Percentiles rank a stretch among this genome's conserved stretches.
Conservation (phyloP, 1,139 yeast genomes). For the Groenewaldozyma sp. region DNA sequence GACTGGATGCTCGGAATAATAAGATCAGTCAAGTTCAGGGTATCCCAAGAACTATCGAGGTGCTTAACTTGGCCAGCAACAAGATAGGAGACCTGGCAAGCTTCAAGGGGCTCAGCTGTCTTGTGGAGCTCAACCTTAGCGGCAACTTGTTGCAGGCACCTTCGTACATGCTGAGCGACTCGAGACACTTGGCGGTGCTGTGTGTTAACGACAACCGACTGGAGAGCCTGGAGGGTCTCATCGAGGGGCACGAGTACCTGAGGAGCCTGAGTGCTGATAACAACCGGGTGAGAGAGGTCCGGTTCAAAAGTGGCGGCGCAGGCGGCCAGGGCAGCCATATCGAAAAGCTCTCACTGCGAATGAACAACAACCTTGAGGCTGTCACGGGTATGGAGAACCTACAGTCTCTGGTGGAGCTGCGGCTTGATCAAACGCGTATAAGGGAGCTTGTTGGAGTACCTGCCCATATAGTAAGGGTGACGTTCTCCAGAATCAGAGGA, state of each 20-base stretch:
- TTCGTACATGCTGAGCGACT: conserved; percentile 16
- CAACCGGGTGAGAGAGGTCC: not conserved
- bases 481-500: too few relatives aligned
- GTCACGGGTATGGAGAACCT: conserved; percentile 7
- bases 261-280: not conserved
- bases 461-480: not conserved
- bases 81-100: conserved; percentile 26
- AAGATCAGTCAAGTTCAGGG: conserved; percentile 30
- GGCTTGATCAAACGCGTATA: conserved; percentile 11
- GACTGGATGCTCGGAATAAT: conserved; percentile 28
- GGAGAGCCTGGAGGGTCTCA: conserved; percentile 18
- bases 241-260: not conserved
- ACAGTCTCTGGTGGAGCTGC: conserved; percentile 12
- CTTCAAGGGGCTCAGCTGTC: conserved; percentile 23
- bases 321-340: conserved; percentile 1
- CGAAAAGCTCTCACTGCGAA: conserved; percentile 13
- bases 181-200: conserved; percentile 22
- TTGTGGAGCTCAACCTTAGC: conserved; percentile 24
- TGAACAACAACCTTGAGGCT: conserved; percentile 17
- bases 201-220: conserved; percentile 22
- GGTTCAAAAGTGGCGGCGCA: not conserved
- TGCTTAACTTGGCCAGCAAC: conserved; percentile 25
- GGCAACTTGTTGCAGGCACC: conserved; percentile 18
- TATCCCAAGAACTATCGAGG: conserved; percentile 24
- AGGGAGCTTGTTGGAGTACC: not conserved